Conservation (phyloP, 257 asterid genomes). For the Linderniella brevidens region DNA sequence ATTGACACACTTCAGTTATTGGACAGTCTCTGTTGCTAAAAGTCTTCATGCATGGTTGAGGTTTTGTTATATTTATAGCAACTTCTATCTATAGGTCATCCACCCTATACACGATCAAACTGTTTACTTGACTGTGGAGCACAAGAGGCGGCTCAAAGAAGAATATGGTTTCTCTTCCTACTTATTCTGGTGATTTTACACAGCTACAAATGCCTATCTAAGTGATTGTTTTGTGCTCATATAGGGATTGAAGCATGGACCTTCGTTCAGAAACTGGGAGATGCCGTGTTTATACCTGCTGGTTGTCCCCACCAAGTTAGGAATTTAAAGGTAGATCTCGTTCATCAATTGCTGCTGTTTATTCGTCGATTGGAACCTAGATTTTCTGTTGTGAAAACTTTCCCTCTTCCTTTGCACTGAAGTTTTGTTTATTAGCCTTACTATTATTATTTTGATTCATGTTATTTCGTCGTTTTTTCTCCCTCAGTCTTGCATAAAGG, state of each 20-base stretch:
- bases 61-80: too few relatives aligned
- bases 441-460: constrained; percentile 1
- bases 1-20: too few relatives aligned
- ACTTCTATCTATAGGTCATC: constrained; percentile 27
- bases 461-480: constrained; percentile 6
- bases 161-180: constrained; percentile 53
- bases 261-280: constrained; percentile 65
- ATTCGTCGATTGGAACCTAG: too few relatives aligned
- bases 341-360: too few relatives aligned
- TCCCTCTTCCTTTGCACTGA: constrained; percentile 1
- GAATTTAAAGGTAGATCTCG: constrained; percentile 86
- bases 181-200: constrained; percentile 6
- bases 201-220: background rate
- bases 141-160: constrained; percentile 60
- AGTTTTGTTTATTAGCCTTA: background rate
- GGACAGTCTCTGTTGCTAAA: too few relatives aligned
- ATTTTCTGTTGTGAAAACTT: too few relatives aligned
- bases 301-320: constrained; percentile 96
- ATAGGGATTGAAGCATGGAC: constrained; percentile 89
- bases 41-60: too few relatives aligned
- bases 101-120: constrained; percentile 89
- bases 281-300: constrained; percentile 83
- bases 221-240: constrained; percentile 8
- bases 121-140: constrained; percentile 62
- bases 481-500: constrained; percentile 78